phyloP scores from a whole-genome alignment of 225 moss, liverwort and hornwort genomes.

The Pseudoscleropodium purum region DNA sequence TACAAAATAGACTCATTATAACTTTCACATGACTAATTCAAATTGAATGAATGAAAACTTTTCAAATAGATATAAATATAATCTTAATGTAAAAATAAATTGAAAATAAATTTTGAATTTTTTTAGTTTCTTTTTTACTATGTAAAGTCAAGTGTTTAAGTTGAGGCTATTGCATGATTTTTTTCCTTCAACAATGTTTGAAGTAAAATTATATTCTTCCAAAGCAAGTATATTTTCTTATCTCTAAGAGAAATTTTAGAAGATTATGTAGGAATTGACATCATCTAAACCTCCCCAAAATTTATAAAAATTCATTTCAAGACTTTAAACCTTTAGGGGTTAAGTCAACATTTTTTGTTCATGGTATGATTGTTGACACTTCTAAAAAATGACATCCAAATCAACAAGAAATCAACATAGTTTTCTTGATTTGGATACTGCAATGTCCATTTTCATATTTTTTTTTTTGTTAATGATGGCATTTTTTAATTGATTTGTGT shows the following conservation, averaged over 20 bases:
- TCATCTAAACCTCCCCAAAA: fast-evolving
- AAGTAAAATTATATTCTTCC: neutral
- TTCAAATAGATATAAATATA: neutral
- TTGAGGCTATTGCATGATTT: neutral
- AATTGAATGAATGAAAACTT: neutral
- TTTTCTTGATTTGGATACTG: too few species aligned
- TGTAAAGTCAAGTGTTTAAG: neutral
- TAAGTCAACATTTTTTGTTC: neutral
- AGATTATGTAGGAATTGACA: neutral
- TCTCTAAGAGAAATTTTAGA: neutral
- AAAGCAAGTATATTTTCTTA: neutral
- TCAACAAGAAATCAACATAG: too few species aligned
- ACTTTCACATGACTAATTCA: neutral
- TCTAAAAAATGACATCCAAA: too few species aligned
- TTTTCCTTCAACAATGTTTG: neutral
- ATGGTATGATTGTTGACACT: neutral
- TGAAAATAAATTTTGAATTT: neutral
- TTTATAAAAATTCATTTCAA: neutral
- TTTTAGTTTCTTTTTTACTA: neutral
- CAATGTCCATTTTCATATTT: too few species aligned
- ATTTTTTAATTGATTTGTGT: too few species aligned
- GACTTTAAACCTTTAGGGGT: neutral
- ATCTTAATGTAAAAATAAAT: neutral
- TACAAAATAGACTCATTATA: neutral
- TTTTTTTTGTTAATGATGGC: too few species aligned